Evolutionary conservation across 192 early-diverging fungal genomes (phyloP).

Genomic region (Mortierella hygrophila): DNA sequence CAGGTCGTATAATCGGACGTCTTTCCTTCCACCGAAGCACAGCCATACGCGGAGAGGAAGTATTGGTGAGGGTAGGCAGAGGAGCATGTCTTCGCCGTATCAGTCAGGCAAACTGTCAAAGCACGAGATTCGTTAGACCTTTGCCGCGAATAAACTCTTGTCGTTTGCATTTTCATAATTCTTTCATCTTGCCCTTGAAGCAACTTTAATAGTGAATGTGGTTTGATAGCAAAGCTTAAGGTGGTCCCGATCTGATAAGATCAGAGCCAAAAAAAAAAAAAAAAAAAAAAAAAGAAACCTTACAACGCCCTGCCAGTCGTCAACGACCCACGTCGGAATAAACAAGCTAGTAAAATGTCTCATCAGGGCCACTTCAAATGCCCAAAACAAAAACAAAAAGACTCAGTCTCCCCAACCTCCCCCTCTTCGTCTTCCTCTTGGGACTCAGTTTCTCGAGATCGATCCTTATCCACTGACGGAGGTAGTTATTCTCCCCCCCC

Average conservation of each 20-base stretch:
- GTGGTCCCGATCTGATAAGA: too few relatives aligned
- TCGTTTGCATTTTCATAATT: too few relatives aligned
- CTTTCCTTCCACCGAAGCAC: slow-evolving; percentile 7
- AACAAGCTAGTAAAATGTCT: not conserved
- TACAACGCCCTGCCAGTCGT: not conserved
- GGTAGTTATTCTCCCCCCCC: not conserved
- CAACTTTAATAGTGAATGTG: too few relatives aligned
- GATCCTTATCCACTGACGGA: slow-evolving; percentile 4
- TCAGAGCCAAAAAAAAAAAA: too few relatives aligned
- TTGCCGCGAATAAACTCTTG: too few relatives aligned
- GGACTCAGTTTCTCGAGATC: slow-evolving; percentile 30
- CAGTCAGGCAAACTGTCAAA: not conserved
- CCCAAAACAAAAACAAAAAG: not conserved
- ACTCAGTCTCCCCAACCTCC: not conserved
- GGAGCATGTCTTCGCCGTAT: not conserved
- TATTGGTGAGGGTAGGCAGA: not conserved
- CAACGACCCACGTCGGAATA: not conserved
- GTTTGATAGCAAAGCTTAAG: too few relatives aligned
- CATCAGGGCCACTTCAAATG: not conserved
- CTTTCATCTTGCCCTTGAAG: too few relatives aligned
- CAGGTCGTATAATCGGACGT: slow-evolving; percentile 10
- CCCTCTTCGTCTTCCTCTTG: not conserved
- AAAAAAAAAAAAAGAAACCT: too few relatives aligned
- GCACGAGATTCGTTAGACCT: not conserved
- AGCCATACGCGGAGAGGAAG: slow-evolving; percentile 12